Evolutionary conservation across 2,329 filamentous ascomycete species (phyloP).

Genomic region (Penicillium italicum): DNA sequence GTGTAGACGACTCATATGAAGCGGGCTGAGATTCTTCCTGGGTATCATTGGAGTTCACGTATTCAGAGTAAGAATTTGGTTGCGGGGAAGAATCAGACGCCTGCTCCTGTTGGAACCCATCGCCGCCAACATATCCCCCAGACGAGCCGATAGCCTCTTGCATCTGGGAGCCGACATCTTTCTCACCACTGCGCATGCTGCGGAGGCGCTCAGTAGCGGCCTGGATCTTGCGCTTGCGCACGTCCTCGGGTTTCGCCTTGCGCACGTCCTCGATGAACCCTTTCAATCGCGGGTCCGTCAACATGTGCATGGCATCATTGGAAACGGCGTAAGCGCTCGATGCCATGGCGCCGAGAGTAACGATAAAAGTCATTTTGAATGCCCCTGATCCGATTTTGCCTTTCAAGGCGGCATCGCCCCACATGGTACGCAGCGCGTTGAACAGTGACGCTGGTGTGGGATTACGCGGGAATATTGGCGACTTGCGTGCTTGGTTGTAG

Average conservation of each 20-base stretch:
- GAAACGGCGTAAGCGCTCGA: constrained; percentile 11
- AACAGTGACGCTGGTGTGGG: constrained; percentile 9
- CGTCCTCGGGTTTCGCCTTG: constrained; percentile 19
- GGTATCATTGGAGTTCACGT: constrained; percentile 1
- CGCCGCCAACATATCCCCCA: not conserved
- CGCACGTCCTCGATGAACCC: constrained; percentile 21
- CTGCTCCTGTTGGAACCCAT: constrained; percentile 5
- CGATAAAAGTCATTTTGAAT: constrained; percentile 19
- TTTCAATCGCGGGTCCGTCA: constrained; percentile 26
- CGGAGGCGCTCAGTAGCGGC: constrained; percentile 6
- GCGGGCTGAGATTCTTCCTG: not conserved
- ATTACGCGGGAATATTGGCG: constrained; percentile 6
- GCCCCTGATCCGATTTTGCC: not conserved
- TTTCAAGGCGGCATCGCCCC: not conserved
- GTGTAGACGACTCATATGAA: not conserved
- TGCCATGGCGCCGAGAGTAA: not conserved
- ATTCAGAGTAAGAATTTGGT: constrained; percentile 3
- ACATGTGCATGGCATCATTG: constrained; percentile 8
- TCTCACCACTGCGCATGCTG: constrained; percentile 1
- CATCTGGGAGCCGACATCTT: constrained; percentile 3
- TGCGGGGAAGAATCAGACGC: not conserved
- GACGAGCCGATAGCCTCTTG: not conserved
- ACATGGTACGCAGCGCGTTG: constrained; percentile 1
- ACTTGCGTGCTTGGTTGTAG: constrained; percentile 12
- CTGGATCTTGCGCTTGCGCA: constrained; percentile 20